Percentiles rank a stretch among this genome's conserved stretches.
phyloP scores from a whole-genome alignment of 2,329 filamentous ascomycete species.

The Aurifilum marmelostoma region DNA sequence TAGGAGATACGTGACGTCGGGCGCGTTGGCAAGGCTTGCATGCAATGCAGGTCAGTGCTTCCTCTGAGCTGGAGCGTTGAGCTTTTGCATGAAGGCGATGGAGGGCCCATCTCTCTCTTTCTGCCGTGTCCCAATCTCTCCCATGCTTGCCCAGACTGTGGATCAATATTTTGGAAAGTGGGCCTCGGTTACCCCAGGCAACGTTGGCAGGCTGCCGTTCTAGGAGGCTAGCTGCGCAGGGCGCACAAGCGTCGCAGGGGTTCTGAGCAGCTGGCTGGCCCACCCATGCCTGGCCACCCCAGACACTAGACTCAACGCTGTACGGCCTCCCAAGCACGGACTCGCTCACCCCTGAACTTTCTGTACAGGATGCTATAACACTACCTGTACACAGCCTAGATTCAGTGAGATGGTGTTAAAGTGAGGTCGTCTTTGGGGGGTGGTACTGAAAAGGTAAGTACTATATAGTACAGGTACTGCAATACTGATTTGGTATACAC shows the following conservation, averaged over 20 bases:
- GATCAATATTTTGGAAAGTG: slow-evolving; percentile 17
- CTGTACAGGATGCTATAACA: not conserved
- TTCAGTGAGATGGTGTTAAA: not conserved
- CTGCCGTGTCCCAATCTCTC: not conserved
- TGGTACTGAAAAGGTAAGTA: no score
- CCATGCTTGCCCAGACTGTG: not conserved
- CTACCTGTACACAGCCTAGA: not conserved
- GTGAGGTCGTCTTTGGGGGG: not conserved
- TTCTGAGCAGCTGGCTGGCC: not conserved
- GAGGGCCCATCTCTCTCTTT: not conserved
- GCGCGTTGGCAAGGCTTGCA: slow-evolving; percentile 5
- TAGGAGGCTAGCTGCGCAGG: not conserved
- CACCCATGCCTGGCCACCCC: not conserved
- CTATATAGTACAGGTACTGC: not conserved
- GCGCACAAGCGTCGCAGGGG: not conserved
- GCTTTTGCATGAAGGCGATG: slow-evolving; percentile 4
- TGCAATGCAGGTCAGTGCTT: not conserved
- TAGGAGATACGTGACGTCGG: slow-evolving; percentile 11
- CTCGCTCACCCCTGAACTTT: not conserved
- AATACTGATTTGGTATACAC: no score
- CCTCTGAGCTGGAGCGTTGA: not conserved
- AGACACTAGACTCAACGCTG: no score
- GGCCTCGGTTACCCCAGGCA: slow-evolving; percentile 9
- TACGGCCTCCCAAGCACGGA: not conserved
- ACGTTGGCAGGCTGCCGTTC: not conserved